Evolutionary conservation across 108 stramenopile genomes (phyloP).

Genomic region (Skeletonema tropicum): DNA sequence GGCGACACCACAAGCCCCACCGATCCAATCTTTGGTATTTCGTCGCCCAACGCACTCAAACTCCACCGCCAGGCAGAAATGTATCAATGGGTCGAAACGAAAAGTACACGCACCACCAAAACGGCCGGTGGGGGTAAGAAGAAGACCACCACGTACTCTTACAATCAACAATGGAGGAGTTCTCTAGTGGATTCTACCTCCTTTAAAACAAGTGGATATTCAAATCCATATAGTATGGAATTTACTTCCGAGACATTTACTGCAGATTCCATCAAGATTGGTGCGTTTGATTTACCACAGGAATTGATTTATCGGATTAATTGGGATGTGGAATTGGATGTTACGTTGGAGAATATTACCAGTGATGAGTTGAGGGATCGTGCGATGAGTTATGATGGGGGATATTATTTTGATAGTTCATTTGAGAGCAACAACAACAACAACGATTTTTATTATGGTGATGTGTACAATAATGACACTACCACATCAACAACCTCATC

Average conservation of each 20-base stretch:
- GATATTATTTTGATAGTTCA: background rate
- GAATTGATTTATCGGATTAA: background rate
- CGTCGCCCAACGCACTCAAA: background rate
- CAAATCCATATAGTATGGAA: constrained; percentile 12
- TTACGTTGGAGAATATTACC: constrained; percentile 8
- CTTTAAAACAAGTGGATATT: constrained; percentile 1
- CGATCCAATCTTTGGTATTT: background rate
- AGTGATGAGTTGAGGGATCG: background rate
- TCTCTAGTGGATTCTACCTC: constrained; percentile 12
- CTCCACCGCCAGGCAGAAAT: background rate
- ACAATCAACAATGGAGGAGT: constrained; percentile 10
- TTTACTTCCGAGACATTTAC: background rate
- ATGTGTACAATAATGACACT: background rate
- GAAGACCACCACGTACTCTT: constrained; percentile 10
- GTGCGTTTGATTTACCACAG: constrained; percentile 9
- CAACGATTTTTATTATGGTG: too few species aligned
- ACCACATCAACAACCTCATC: background rate
- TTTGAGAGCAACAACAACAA: background rate
- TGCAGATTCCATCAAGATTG: background rate
- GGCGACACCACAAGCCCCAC: constrained; percentile 25
- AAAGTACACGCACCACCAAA: background rate
- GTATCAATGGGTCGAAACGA: background rate
- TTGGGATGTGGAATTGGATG: background rate
- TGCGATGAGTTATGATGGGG: background rate
- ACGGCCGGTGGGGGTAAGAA: background rate